Evolutionary conservation across 2,329 filamentous ascomycete genomes (phyloP).

Genomic region (Ophiocordyceps unilateralis): DNA sequence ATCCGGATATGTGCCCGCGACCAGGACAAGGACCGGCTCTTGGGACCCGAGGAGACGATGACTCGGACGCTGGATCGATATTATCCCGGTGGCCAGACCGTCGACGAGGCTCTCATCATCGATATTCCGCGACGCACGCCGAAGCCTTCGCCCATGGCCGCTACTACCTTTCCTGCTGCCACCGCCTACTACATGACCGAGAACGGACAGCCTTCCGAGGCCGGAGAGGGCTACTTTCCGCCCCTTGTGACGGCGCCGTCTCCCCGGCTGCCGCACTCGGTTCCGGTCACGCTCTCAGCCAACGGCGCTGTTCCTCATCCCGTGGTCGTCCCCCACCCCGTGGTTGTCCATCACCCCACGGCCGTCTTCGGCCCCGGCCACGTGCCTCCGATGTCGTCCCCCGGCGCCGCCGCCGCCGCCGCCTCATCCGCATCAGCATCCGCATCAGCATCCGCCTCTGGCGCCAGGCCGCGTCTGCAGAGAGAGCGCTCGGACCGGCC

Average conservation of each 20-base stretch:
- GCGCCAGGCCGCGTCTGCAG: conserved; percentile 30
- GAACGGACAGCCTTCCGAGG: conserved; percentile 48
- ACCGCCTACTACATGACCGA: conserved; percentile 42
- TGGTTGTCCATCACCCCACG: conserved; percentile 41
- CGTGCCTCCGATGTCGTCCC: conserved; percentile 65
- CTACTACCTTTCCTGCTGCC: conserved; percentile 20
- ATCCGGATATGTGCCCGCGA: conserved; percentile 64
- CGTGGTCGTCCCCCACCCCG: neutral
- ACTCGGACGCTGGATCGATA: conserved; percentile 60
- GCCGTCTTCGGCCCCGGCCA: conserved; percentile 68
- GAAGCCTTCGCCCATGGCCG: conserved; percentile 55
- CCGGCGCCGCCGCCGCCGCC: conserved; percentile 48
- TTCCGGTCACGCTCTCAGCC: conserved; percentile 17
- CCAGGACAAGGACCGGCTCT: conserved; percentile 42
- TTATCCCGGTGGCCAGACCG: conserved; percentile 71
- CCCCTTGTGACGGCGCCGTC: conserved; percentile 34
- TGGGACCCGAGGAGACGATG: conserved; percentile 80
- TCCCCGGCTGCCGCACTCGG: conserved; percentile 21
- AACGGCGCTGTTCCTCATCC: conserved; percentile 15
- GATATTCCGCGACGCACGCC: conserved; percentile 72
- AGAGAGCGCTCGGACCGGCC: conserved; percentile 42
- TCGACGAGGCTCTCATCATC: conserved; percentile 82
- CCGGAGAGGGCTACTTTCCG: conserved; percentile 68
- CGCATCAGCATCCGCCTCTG: neutral
- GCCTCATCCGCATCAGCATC: no score